Base-by-base conservation (phyloP, 2,329 filamentous ascomycete genomes). In the Lasiodiplodia hormozganensis region DNA sequence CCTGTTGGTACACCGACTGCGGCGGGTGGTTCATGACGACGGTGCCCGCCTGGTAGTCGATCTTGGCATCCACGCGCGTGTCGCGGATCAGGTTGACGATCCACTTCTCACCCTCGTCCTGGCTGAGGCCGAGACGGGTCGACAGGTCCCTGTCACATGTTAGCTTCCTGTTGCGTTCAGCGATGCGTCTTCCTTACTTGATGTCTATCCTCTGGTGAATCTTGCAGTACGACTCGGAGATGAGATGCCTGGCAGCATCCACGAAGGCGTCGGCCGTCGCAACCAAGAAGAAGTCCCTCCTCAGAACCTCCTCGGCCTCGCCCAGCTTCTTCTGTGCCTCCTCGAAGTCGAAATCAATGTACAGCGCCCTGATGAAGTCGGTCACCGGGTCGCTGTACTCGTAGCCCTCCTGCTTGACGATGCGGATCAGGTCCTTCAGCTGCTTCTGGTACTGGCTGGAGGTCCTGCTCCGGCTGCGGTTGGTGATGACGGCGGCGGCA, bases 1-100 rank as follows among this genome's bases (percentile, higher is more conserved):
- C 96, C 83, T 99, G 95, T 85, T 97, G 95, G 84, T 99, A 98
- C 73, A 99, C 95, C 72, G 94, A 97, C 85, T 96, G 96, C 71
- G 96, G 95, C 64, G 95, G 96, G 84, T 99, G 96, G 86, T 99
- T 98, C 95, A 99, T 99, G 75, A 98, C 90, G 65, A 99, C 96
- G 67, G 96, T 98, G 78, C 96, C 96, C 83, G 97, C 93, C 86
- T 98, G 93, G 85, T 97, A 97, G 84, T 99, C 96, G 79, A 98
- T 98, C 89, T 99, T 99, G 77, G 96, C 96, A 79, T 99, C 96
- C 71, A 99, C 92, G 71, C 94, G 89, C 28, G 96, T 99, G 83
- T 99, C 96, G 72, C 96, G 91, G 83, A 99, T 99, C 72, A 99
- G 88, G 86, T 99, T 99, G 76, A 99, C 96, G 77, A 99, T 99